Base-by-base conservation (phyloP, 2,329 filamentous ascomycete genomes). In the Plenodomus tracheiphilus region DNA sequence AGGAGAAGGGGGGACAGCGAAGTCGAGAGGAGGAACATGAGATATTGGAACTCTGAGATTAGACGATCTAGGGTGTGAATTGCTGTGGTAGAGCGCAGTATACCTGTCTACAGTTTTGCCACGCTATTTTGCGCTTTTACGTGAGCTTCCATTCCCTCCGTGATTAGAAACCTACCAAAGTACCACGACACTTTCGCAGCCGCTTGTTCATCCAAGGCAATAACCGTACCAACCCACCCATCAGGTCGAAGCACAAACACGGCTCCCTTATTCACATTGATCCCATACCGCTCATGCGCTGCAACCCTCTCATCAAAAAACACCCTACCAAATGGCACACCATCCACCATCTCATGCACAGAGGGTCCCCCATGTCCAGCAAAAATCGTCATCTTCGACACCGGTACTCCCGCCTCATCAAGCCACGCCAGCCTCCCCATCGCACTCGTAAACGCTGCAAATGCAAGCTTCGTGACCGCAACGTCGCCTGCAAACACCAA, bases 401-500 rank as follows among this genome's bases (percentile, higher is more conserved):
- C 49, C 2, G 59, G 61, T 8, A 39, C 40, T 25, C 53, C 40
- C 1, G 37, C 4, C 13, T 56, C 43, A 25, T 51, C 52, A 34
- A 66, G 52, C 49, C 56, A 59, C 4, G 28, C 9, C 4, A 51
- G 48, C 21, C 16, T 28, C 3, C 15, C 28, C 3, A 60, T 25
- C 4, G 53, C 49, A 1, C 38, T 21, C 6, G 53, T 56, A 43
- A 68, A 58, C 0, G 53, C 47, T 38, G 57, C 13, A 2, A 59
- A 39, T 2, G 43, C 30, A 2, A 32, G 1, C 21, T 51, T 51
- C 2, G 62, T 63, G 3, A 38, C 21, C 2, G 47, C 17, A 7
- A 70, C 59, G 4, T 73, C 58, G 15, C 75, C 75, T 4, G 66
- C 59, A 39, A 80, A 79, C 3, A 79, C 53, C 5, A 77, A 47